Evolutionary conservation across 2,329 filamentous ascomycete species (phyloP).

Genomic region (Calonectria fujianensis): DNA sequence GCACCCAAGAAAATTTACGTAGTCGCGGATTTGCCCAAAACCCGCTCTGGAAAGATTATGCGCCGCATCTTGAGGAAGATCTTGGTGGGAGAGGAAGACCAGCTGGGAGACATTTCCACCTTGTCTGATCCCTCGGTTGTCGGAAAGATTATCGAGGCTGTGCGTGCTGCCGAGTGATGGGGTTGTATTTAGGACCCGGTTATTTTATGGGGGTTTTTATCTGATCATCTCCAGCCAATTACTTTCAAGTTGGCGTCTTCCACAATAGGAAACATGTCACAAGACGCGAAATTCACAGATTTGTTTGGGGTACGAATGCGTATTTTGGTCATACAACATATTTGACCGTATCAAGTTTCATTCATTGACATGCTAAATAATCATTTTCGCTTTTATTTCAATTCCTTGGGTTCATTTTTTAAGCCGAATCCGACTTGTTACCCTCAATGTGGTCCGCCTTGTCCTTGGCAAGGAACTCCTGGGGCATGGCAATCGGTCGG

Average conservation of each 20-base stretch:
- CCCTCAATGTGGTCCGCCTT: conserved; percentile 51
- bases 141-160: conserved; percentile 83
- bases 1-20: conserved; percentile 92
- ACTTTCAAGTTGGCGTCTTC: conserved; percentile 11
- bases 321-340: conserved; percentile 18
- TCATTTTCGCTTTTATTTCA: conserved; percentile 21
- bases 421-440: neutral
- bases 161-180: conserved; percentile 36
- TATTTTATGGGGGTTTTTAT: neutral
- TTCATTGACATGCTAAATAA: conserved; percentile 25
- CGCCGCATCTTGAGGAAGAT: conserved; percentile 95
- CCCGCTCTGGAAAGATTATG: conserved; percentile 97
- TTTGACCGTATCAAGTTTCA: conserved; percentile 2
- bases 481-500: conserved; percentile 57
- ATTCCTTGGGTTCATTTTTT: neutral
- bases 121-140: conserved; percentile 91
- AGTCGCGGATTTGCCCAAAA: conserved; percentile 94
- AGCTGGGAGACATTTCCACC: conserved; percentile 91
- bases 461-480: conserved; percentile 56
- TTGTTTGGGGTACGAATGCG: neutral
- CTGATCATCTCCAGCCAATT: conserved; percentile 2
- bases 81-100: conserved; percentile 93
- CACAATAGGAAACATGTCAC: neutral
- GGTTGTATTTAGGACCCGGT: no score
- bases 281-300: conserved; percentile 10